Evolutionary conservation across 176 grass and related monocot species (phyloP), one percentile per base, ranked within the genome.

Genomic region (Bothriochloa decipiens): DNA sequence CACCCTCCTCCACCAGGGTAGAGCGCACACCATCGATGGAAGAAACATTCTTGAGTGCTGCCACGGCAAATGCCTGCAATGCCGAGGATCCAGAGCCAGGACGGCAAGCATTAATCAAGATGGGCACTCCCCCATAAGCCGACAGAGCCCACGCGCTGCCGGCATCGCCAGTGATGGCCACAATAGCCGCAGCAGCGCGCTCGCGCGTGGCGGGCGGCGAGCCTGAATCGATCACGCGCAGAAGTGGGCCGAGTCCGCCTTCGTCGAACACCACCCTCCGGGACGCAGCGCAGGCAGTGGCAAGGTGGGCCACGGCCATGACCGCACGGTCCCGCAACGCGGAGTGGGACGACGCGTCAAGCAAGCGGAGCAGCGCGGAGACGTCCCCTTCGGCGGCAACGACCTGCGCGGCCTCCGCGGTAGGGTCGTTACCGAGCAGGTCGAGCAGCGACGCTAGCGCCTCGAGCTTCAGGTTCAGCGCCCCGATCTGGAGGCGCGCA

Each of bases 401-500:
- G 69, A 94, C 41, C 36, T 71, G 83, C 4, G 94, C 88, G 14
- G 90, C 50, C 61, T 93, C 91, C 4, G 66, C 66, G 11, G 75
- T 12, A 1, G 83, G 26, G 74, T 90, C 89, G 66, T 81, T 42
- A 1, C 64, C 49, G n/a, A 97, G 89, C 86, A 97, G 46, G 4
- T 94, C 82, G 17, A 93, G 87, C 33, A 97, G 89, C 40, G 91
- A 94, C 9, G 80, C 89, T 36, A 97, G 79, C 10, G 91, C 94
- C 87, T 97, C 88, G 79, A 91, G 69, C 83, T 97, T 97, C 79
- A 97, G 88, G 35, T 97, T 91, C 6, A 93, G 84, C 2, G 81
- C 84, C 26, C 94, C 94, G 84, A 97, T 97, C 91, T 97, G 91
- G 87, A 97, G 89, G 57, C 94, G 87, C 33, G 94, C 87, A 60